A percentile compares a stretch with the other conserved stretches of the same genome.
Evolutionary conservation across 1,284 basidiomycete species (phyloP).

Genomic region (Blastosporella zonata): DNA sequence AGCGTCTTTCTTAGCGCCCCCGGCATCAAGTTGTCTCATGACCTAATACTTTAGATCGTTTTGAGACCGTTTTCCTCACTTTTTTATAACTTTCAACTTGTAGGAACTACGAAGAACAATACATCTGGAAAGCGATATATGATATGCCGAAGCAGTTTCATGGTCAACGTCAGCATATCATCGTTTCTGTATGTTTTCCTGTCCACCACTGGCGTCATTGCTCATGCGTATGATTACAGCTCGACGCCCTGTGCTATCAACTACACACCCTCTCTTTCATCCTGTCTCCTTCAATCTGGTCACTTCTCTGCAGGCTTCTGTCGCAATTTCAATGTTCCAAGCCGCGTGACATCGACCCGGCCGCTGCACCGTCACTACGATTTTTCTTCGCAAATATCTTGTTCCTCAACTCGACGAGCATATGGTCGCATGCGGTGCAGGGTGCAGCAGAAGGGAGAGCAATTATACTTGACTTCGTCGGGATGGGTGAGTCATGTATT

Average conservation of each 20-base stretch:
- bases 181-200: slow-evolving; percentile 56
- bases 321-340: slow-evolving; percentile 64
- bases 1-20: neutral
- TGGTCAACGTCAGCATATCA: slow-evolving; percentile 74
- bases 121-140: slow-evolving; percentile 34
- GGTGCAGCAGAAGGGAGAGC: slow-evolving; percentile 51
- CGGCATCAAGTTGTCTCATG: neutral
- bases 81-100: neutral
- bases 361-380: slow-evolving; percentile 51
- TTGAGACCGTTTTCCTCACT: neutral
- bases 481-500: slow-evolving; percentile 52
- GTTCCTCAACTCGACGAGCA: slow-evolving; percentile 52
- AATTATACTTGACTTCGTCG: slow-evolving; percentile 73
- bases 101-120: slow-evolving; percentile 6
- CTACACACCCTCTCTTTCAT: slow-evolving; percentile 73
- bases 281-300: slow-evolving; percentile 62
- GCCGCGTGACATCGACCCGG: slow-evolving; percentile 57
- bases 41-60: neutral
- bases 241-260: slow-evolving; percentile 69
- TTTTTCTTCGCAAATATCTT: slow-evolving; percentile 60
- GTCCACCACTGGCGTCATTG: slow-evolving; percentile 3
- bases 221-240: slow-evolving; percentile 35
- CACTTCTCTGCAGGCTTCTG: slow-evolving; percentile 51
- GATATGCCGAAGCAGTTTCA: slow-evolving; percentile 70
- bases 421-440: slow-evolving; percentile 58